A percentile compares a stretch with the other conserved stretches of the same genome.
These are phyloP conservation scores for Gonium pectorale DNA, from an alignment of 139 green algal species.

Conservation along the genomic window DNA sequence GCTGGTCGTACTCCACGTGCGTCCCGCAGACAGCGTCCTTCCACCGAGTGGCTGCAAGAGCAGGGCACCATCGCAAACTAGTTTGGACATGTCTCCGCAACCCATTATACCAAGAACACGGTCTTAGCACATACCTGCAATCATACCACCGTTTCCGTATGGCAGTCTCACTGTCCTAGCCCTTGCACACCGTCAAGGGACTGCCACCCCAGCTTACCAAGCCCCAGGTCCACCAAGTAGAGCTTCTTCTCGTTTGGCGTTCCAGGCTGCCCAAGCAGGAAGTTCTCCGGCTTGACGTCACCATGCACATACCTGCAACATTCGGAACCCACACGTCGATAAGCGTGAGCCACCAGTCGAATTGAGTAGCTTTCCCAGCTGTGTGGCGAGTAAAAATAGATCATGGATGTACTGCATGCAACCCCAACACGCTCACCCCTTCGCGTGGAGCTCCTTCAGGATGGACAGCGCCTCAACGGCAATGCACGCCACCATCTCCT, in stretches of 20 bases:
- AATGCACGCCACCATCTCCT: constrained; percentile 99
- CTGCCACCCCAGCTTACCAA: too few relatives aligned
- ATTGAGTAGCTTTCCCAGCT: too few relatives aligned
- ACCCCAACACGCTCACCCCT: too few relatives aligned
- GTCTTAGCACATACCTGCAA: too few relatives aligned
- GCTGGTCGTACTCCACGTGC: constrained; percentile 99
- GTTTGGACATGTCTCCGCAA: neutral
- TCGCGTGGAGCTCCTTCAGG: constrained; percentile 95
- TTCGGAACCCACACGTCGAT: too few relatives aligned
- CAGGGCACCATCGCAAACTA: too few relatives aligned
- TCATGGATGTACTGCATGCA: too few relatives aligned
- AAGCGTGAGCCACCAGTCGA: too few relatives aligned
- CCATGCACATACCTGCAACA: constrained; percentile 97
- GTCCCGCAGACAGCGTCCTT: constrained; percentile 87
- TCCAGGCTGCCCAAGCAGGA: constrained; percentile 90
- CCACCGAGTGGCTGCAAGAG: constrained; percentile 86
- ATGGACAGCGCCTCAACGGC: constrained; percentile 97
- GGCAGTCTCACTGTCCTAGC: too few relatives aligned
- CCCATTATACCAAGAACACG: neutral
- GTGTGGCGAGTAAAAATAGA: too few relatives aligned
- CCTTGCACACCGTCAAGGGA: too few relatives aligned
- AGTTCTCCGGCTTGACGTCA: constrained; percentile 99
- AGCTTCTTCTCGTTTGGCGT: constrained; percentile 93
- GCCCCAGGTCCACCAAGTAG: constrained; percentile 96
- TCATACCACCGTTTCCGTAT: too few relatives aligned